Percentiles rank a stretch among this genome's conserved stretches.
These are phyloP conservation scores for Mesotaenium endlicherianum DNA, from an alignment of 139 green algal species.

Conservation along the genomic window DNA sequence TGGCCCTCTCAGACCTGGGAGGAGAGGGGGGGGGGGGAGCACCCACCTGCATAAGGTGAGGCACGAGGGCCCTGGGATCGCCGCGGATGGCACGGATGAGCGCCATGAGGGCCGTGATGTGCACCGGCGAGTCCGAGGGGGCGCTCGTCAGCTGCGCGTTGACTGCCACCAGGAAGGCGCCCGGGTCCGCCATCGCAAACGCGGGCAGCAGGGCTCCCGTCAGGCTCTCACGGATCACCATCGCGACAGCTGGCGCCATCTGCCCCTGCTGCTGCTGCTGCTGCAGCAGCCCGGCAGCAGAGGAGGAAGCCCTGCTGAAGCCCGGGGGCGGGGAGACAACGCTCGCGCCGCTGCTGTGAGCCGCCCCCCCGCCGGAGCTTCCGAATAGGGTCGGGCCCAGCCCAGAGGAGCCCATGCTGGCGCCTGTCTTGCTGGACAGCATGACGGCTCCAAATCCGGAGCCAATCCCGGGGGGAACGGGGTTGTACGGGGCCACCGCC, in stretches of 20 bases:
- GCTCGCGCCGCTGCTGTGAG: not conserved
- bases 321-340: not conserved
- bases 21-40: no score
- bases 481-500: not conserved
- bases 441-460: not conserved
- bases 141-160: slow-evolving; percentile 16
- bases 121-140: slow-evolving; percentile 15
- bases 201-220: slow-evolving; percentile 20
- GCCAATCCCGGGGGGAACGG: not conserved
- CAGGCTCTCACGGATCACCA: slow-evolving; percentile 11
- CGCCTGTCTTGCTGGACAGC: not conserved
- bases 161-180: slow-evolving; percentile 2
- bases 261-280: not conserved
- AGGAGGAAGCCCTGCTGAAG: not conserved
- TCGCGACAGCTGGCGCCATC: not conserved
- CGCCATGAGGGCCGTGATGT: slow-evolving; percentile 37
- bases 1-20: no score
- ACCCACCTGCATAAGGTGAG: slow-evolving; percentile 23
- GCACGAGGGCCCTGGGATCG: slow-evolving; percentile 13
- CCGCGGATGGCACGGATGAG: slow-evolving; percentile 12
- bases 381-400: not conserved
- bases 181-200: slow-evolving; percentile 14
- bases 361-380: not conserved
- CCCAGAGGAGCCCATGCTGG: not conserved
- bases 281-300: no score